Base-by-base conservation (phyloP, 2,329 filamentous ascomycete species). In the Botrytis pseudocinerea region DNA sequence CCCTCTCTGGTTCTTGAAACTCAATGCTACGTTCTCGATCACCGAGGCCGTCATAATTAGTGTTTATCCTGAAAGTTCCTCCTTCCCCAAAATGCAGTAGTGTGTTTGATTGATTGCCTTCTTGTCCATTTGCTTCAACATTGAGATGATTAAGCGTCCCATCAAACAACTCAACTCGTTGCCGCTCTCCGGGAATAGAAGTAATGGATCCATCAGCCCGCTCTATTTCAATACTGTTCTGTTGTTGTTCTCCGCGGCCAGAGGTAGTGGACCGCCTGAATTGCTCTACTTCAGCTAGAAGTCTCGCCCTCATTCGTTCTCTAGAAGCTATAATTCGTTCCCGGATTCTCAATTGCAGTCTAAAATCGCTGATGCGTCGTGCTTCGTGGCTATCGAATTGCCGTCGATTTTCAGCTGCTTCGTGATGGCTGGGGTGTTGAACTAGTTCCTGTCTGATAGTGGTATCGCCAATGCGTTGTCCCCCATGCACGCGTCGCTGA, bases 31-130 rank as follows among this genome's bases (percentile, higher is more conserved):
- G 60, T 42, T 62, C 60, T 62, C 60, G 60, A 40, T 70, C 68
- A 18, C 68, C 68, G 35, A 70, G 68, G n/a, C 68, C 68, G 28
- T 65, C 40, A 40, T 44, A 65, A 44, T 65, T 46, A n/a, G 16
- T 62, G 25, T 62, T 62, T n/a, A 62, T 18, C 16, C 38, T 18
- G 60, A 62, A 42, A n/a, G 10, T 61, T 25, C 25, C 22, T 8
- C 12, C 59, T 61, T 42, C 38, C 35, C 25, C 60, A 18, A 42
- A 40, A 14, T 35, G 35, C 59, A 35, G 32, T 61, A 9, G 12
- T 16, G 14, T 40, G 40, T n/a, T 25, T 2, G 59, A 40, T 61
- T 61, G 59, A 12, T 22, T 38, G 25, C 14, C 22, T 40, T 40
- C 59, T 40, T 12, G 59, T n/a, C 59, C 12, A 25, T 40, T 42